A percentile compares a stretch with the other conserved stretches of the same genome.
These are phyloP conservation scores for Agrocybe chaxingu DNA, from an alignment of 768 basidiomycete species.

Conservation along the genomic window DNA sequence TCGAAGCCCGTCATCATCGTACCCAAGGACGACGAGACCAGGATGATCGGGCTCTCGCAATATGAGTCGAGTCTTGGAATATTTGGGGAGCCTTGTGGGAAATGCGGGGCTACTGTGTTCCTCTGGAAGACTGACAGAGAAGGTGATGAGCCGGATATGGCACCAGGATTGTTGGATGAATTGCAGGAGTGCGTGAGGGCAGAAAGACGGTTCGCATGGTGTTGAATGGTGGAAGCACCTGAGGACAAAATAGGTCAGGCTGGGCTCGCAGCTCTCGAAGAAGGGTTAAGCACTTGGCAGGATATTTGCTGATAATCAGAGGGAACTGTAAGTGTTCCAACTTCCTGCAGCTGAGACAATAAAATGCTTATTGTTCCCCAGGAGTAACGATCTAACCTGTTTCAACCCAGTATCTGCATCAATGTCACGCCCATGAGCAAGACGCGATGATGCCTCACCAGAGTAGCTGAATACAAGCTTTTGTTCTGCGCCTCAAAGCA, in stretches of 20 bases:
- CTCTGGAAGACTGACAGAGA: constrained; percentile 10
- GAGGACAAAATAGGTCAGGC: background rate
- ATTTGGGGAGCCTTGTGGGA: constrained; percentile 16
- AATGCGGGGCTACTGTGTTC: constrained; percentile 17
- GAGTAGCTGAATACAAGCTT: too few relatives aligned
- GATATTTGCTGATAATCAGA: too few relatives aligned
- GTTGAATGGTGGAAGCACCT: background rate
- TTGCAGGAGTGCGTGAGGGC: constrained; percentile 7
- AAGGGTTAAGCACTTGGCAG: too few relatives aligned
- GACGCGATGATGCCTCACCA: too few relatives aligned
- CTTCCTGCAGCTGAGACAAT: too few relatives aligned
- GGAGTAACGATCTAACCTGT: too few relatives aligned
- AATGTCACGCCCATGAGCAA: too few relatives aligned
- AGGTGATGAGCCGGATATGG: constrained; percentile 13
- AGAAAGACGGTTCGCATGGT: constrained; percentile 7
- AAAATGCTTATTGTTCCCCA: too few relatives aligned
- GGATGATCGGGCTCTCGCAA: constrained; percentile 9
- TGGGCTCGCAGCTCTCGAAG: background rate
- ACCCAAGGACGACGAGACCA: background rate
- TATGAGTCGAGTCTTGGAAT: constrained; percentile 13
- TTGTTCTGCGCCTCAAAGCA: too few relatives aligned
- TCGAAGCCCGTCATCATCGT: constrained; percentile 11
- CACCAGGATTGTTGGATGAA: constrained; percentile 19
- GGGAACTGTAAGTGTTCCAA: too few relatives aligned
- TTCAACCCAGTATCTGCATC: too few relatives aligned